These are phyloP conservation scores for Pyrenochaeta sp. DNA, from an alignment of 2,329 filamentous ascomycete genomes.

Conservation along the genomic window DNA sequence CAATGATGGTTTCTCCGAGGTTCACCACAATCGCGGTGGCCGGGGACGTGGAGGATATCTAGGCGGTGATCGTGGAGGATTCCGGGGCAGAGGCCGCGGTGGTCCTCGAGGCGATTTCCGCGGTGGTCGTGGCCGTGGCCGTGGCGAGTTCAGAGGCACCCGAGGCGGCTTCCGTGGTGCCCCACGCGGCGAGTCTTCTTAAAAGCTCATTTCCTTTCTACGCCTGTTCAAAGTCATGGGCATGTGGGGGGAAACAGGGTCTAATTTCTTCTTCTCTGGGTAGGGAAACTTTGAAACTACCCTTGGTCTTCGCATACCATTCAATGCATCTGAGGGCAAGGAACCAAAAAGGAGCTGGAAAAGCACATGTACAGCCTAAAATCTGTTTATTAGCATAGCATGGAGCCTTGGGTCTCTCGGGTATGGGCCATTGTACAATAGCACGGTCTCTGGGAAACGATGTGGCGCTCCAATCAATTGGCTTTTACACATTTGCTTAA, in stretches of 20 bases:
- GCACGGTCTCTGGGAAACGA: slow-evolving; percentile 33
- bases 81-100: slow-evolving; percentile 61
- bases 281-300: slow-evolving; percentile 20
- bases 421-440: slow-evolving; percentile 43
- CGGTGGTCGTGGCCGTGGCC: slow-evolving; percentile 51
- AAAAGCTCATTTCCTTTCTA: slow-evolving; percentile 5
- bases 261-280: slow-evolving; percentile 20
- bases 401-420: slow-evolving; percentile 43
- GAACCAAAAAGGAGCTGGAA: slow-evolving; percentile 31
- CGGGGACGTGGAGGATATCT: slow-evolving; percentile 58
- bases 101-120: slow-evolving; percentile 48
- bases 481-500: too few species aligned
- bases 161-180: slow-evolving; percentile 48
- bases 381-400: slow-evolving; percentile 49
- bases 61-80: slow-evolving; percentile 59
- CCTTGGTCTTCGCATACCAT: slow-evolving; percentile 19
- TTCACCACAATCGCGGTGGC: slow-evolving; percentile 56
- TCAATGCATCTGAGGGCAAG: slow-evolving; percentile 34
- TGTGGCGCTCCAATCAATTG: slow-evolving; percentile 30
- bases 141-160: slow-evolving; percentile 54
- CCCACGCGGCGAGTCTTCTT: slow-evolving; percentile 36
- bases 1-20: slow-evolving; percentile 76
- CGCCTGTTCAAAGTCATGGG: slow-evolving; percentile 11
- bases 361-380: slow-evolving; percentile 39
- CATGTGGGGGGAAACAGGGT: too few species aligned